phyloP scores from a whole-genome alignment of 495 filamentous ascomycete genomes.

The Neurospora sp. region DNA sequence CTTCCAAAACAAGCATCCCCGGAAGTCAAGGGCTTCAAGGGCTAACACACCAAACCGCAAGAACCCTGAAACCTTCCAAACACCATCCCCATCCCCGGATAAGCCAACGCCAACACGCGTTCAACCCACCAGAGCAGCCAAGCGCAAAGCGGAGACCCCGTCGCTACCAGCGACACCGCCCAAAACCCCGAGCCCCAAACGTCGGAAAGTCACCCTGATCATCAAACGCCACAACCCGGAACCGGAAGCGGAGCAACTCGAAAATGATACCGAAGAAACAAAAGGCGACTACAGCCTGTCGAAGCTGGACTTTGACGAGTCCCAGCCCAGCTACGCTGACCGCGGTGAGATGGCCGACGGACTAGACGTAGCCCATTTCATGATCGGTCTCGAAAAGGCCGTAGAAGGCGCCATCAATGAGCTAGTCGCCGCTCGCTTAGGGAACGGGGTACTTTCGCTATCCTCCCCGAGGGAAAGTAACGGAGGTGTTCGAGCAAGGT shows the following conservation, averaged over 20 bases:
- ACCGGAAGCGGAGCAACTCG: not conserved
- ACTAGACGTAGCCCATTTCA: slow-evolving; percentile 7
- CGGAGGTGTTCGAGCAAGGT: not conserved
- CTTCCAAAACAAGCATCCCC: not conserved
- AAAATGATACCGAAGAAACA: not conserved
- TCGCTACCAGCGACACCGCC: not conserved
- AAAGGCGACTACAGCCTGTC: slow-evolving; percentile 12
- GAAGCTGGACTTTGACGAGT: slow-evolving; percentile 3
- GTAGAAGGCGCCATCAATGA: not conserved
- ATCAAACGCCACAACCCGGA: not conserved
- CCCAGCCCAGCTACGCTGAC: not conserved
- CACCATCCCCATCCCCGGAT: not conserved
- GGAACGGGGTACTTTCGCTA: accelerated
- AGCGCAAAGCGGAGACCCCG: slow-evolving; percentile 7
- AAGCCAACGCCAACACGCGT: slow-evolving; percentile 10
- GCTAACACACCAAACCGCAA: not conserved
- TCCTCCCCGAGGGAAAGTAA: not conserved
- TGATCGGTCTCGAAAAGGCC: slow-evolving; percentile 4
- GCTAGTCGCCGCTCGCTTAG: not conserved
- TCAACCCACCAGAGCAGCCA: slow-evolving; percentile 17
- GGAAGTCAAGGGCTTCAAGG: not conserved
- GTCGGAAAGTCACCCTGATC: not conserved
- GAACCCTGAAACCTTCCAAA: not conserved
- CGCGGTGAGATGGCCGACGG: not conserved
- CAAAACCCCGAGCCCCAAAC: not conserved